phyloP scores from a whole-genome alignment of 2,329 filamentous ascomycete genomes.

The Cladosporium sp. region DNA sequence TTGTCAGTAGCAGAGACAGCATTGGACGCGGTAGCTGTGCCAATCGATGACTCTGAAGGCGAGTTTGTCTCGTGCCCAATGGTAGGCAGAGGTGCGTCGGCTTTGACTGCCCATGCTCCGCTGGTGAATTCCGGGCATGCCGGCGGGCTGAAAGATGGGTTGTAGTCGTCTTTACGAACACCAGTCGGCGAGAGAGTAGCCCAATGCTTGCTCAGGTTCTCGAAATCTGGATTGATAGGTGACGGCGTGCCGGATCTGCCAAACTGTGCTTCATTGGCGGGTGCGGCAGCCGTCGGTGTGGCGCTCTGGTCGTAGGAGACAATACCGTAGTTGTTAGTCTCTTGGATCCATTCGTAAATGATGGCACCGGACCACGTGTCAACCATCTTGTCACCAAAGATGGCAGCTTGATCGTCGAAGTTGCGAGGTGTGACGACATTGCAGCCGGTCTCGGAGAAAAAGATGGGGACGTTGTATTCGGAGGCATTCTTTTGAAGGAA shows the following conservation, averaged over 20 bases:
- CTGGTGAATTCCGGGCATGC: constrained; percentile 67
- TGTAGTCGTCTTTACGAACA: constrained; percentile 63
- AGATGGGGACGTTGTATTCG: constrained; percentile 76
- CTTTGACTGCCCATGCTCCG: constrained; percentile 68
- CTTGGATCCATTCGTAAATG: constrained; percentile 83
- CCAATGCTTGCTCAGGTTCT: constrained; percentile 74
- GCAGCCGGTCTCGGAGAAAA: constrained; percentile 88
- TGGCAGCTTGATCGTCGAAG: constrained; percentile 70
- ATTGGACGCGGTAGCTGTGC: not conserved
- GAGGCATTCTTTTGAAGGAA: constrained; percentile 63
- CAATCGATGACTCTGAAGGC: not conserved
- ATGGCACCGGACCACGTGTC: constrained; percentile 72
- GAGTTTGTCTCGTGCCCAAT: constrained; percentile 48
- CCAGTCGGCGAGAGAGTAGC: constrained; percentile 66
- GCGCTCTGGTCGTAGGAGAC: constrained; percentile 63
- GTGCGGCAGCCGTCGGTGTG: constrained; percentile 31
- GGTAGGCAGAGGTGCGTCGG: constrained; percentile 65
- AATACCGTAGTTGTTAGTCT: constrained; percentile 77
- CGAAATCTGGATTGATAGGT: constrained; percentile 70
- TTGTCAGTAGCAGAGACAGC: constrained; percentile 4
- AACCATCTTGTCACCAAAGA: constrained; percentile 71
- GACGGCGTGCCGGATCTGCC: constrained; percentile 68
- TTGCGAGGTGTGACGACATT: constrained; percentile 59
- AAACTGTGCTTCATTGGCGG: constrained; percentile 60
- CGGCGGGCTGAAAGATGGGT: constrained; percentile 57